Evolutionary conservation across 345 rosid species (phyloP).

Genomic region (rapeseed (Brassica napus)): Da-Ae NC_063449.1:43314501-43315000

Average conservation of each 20-base stretch:
- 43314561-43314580: no score
- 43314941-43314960: constrained; percentile 49
- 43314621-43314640: no score
- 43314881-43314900: neutral
- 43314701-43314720: neutral
- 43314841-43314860: constrained; percentile 33
- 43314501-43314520: no score
- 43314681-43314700: no score
- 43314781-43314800: neutral
- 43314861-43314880: constrained; percentile 4
- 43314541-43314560: no score
- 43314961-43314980: constrained; percentile 58
- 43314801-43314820: neutral
- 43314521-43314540: no score
- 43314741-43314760: neutral
- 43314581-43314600: no score
- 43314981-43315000: constrained; percentile 46
- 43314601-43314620: no score
- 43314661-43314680: no score
- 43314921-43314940: constrained; percentile 3
- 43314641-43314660: no score
- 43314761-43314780: no score
- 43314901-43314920: constrained; percentile 5
- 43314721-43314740: neutral
- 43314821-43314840: constrained; percentile 18